These are phyloP conservation scores for Cercospora citrullina DNA, from an alignment of 2,329 filamentous ascomycete species.

Conservation along the genomic window DNA sequence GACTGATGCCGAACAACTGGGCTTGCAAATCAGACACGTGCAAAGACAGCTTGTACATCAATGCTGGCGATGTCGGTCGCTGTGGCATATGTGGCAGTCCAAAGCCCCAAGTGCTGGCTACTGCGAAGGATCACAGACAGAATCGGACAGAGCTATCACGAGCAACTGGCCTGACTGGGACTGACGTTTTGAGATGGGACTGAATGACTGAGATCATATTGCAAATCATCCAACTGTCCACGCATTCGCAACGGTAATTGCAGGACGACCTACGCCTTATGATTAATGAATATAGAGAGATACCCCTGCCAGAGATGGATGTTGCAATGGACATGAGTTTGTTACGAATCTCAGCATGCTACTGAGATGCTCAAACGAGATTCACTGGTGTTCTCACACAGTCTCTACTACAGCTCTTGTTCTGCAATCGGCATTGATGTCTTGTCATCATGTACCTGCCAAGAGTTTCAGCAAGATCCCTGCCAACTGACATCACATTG, in stretches of 20 bases:
- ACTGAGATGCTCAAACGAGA: neutral
- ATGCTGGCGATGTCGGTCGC: conserved; percentile 66
- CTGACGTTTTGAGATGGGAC: conserved; percentile 39
- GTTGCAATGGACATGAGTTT: neutral
- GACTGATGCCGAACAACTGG: conserved; percentile 62
- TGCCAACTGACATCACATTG: conserved; percentile 8
- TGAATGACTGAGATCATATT: conserved; percentile 21
- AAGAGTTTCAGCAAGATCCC: conserved; percentile 2
- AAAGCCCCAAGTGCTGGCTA: conserved; percentile 23
- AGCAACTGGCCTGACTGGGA: conserved; percentile 30
- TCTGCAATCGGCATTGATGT: neutral
- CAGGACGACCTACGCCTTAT: neutral
- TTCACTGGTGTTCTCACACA: neutral
- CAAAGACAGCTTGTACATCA: conserved; percentile 60
- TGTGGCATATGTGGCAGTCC: conserved; percentile 66
- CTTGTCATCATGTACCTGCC: neutral
- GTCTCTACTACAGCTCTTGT: neutral
- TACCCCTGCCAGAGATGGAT: neutral
- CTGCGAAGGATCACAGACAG: neutral
- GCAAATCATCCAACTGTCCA: neutral
- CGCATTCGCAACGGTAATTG: neutral
- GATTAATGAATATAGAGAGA: neutral
- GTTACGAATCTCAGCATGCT: neutral
- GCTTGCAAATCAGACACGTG: conserved; percentile 60
- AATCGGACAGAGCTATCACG: neutral